These are phyloP conservation scores for Aspergillus viridinutans DNA, from an alignment of 2,329 filamentous ascomycete genomes.

Conservation along the genomic window DNA sequence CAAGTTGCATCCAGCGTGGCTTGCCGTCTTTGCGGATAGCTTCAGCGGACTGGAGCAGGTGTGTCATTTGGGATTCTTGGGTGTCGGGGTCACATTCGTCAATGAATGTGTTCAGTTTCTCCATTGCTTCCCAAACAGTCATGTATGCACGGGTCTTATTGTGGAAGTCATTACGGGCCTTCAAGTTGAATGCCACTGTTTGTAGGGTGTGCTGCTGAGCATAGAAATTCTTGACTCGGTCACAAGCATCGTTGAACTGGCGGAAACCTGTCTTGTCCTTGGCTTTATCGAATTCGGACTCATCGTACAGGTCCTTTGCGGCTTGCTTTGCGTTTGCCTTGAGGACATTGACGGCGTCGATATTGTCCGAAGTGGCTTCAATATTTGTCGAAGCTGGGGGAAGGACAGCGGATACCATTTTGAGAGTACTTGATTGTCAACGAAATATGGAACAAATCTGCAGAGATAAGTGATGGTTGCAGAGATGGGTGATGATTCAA, in stretches of 20 bases:
- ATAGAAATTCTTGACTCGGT: slow-evolving; percentile 85
- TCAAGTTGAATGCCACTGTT: slow-evolving; percentile 68
- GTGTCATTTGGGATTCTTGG: slow-evolving; percentile 79
- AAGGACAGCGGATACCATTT: too few species aligned
- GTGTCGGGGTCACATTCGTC: slow-evolving; percentile 91
- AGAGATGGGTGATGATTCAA: too few species aligned
- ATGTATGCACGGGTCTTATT: slow-evolving; percentile 66
- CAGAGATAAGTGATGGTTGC: too few species aligned
- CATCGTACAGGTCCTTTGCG: slow-evolving; percentile 43
- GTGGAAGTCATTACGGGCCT: slow-evolving; percentile 68
- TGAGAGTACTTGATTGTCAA: too few species aligned
- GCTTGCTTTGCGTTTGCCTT: slow-evolving; percentile 50
- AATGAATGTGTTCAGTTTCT: slow-evolving; percentile 85
- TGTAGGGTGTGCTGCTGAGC: slow-evolving; percentile 61
- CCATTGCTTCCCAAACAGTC: slow-evolving; percentile 87
- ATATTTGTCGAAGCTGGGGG: slow-evolving; percentile 19
- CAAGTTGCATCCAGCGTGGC: slow-evolving; percentile 48
- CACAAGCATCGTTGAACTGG: slow-evolving; percentile 77
- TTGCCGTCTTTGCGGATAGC: slow-evolving; percentile 73
- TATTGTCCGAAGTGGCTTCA: slow-evolving; percentile 55
- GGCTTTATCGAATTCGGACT: slow-evolving; percentile 64
- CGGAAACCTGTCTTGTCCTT: slow-evolving; percentile 80
- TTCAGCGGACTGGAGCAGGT: slow-evolving; percentile 82
- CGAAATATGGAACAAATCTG: too few species aligned
- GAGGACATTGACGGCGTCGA: slow-evolving; percentile 58